Percentiles rank a stretch among this genome's conserved stretches.
These are phyloP conservation scores for Pestalotiopsis sp. DNA, from an alignment of 2,329 filamentous ascomycete species.

Conservation along the genomic window DNA sequence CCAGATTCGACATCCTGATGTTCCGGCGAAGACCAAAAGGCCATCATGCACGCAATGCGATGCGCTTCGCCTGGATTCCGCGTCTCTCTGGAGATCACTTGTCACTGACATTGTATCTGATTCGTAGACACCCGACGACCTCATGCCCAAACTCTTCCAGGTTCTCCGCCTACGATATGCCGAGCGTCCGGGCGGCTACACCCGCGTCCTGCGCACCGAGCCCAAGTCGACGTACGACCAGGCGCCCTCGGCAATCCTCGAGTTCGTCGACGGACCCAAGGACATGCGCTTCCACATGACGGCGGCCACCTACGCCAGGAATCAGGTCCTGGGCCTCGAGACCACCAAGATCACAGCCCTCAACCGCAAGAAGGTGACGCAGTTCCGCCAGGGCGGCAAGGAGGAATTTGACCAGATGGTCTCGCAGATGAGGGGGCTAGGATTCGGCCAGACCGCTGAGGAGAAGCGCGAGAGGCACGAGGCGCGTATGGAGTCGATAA, in stretches of 20 bases:
- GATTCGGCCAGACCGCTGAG: slow-evolving; percentile 15
- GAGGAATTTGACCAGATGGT: slow-evolving; percentile 70
- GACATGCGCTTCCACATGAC: slow-evolving; percentile 96
- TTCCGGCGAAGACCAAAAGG: neutral
- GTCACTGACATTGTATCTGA: slow-evolving; percentile 12
- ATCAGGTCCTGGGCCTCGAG: slow-evolving; percentile 54
- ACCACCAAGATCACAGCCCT: slow-evolving; percentile 72
- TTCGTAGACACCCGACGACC: slow-evolving; percentile 63
- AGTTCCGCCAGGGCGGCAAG: slow-evolving; percentile 69
- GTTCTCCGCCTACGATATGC: slow-evolving; percentile 79
- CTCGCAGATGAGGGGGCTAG: slow-evolving; percentile 37
- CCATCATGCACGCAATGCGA: neutral
- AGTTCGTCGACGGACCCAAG: slow-evolving; percentile 90
- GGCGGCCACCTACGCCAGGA: slow-evolving; percentile 76
- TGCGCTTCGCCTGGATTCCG: slow-evolving; percentile 29
- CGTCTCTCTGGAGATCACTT: neutral
- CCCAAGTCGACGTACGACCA: slow-evolving; percentile 83
- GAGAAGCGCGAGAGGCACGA: slow-evolving; percentile 4
- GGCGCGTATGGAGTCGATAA: neutral
- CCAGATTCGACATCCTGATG: slow-evolving; percentile 28
- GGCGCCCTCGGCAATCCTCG: slow-evolving; percentile 85
- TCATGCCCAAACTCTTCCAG: slow-evolving; percentile 87
- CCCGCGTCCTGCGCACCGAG: slow-evolving; percentile 89
- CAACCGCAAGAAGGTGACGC: slow-evolving; percentile 84
- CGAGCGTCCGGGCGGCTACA: slow-evolving; percentile 85